These are phyloP conservation scores for Russula griseocarnosa DNA, from an alignment of 768 basidiomycete species.

Conservation along the genomic window DNA sequence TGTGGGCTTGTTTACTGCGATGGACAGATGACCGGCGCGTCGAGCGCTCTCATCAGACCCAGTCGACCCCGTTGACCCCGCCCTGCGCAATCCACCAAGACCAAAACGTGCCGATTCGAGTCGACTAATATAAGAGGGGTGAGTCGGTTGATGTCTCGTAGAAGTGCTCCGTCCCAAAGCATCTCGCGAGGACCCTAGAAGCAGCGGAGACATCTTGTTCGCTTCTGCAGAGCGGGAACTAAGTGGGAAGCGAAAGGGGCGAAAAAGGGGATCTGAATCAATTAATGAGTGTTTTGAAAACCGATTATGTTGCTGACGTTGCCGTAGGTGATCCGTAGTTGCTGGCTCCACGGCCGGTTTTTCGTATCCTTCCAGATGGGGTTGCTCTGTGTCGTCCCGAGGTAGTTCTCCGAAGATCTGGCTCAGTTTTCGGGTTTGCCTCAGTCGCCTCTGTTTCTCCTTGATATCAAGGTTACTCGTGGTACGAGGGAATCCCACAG, in stretches of 20 bases:
- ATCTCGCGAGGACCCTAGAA: background rate
- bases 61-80: background rate
- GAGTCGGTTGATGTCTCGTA: background rate
- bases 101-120: conserved; percentile 2
- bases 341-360: conserved; percentile 1
- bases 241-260: conserved; percentile 6
- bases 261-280: background rate
- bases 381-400: conserved; percentile 18
- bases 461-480: conserved; percentile 36
- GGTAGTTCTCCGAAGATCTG: conserved; percentile 42
- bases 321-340: background rate
- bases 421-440: conserved; percentile 44
- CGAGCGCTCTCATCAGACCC: background rate
- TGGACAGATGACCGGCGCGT: background rate
- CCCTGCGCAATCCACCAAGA: conserved; percentile 3
- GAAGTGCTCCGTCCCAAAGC: background rate
- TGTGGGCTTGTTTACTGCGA: conserved; percentile 18
- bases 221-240: background rate
- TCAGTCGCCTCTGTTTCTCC: conserved; percentile 40
- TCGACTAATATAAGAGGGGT: background rate
- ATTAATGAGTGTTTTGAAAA: conserved; percentile 1
- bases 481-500: conserved; percentile 30
- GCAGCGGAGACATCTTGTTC: conserved; percentile 2
- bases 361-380: conserved; percentile 5
- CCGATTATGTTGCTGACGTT: conserved; percentile 5